Base-by-base conservation (phyloP, 2,329 filamentous ascomycete genomes). In the Sporothrix humicola region DNA sequence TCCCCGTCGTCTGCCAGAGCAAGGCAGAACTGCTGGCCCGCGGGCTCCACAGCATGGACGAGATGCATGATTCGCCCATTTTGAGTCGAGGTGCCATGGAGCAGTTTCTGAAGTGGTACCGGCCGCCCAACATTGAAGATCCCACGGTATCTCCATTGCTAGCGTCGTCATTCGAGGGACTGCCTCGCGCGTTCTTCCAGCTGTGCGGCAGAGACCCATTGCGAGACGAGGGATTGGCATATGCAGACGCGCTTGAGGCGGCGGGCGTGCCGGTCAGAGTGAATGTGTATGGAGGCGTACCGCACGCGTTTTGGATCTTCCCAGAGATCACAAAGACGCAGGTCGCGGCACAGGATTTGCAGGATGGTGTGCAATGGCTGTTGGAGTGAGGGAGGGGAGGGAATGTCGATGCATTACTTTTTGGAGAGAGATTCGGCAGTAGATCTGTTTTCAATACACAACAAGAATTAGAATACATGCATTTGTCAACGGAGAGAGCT, bases 221-320 rank as follows among this genome's bases (percentile, higher is more conserved):
- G n/a, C 37, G 69, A 12, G 69, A 71, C 54, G 69, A 71, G 20
- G 69, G 69, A 2, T 23, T 71, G 54, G 69, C 69, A 2, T 71
- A 71, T n/a, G 69, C 69, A 1, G 69, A 71, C 23, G 69, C 69
- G 10, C n/a, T 71, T 3, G 37, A 42, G 4, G 37, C 12, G 1
- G 54, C 69, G 3, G 54, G 69, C 9, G 54, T 61, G 13, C 69
- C 54, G 2, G 26, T 50, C 0, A 23, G 52, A 3, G 69, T 71
- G 9, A 61, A 61, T 17, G 54, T 71, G 0, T 71, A 71, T 20
- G 17, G 37, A 1, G 69, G 69, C 20, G 15, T 71, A 2, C 69
- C 69, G 54, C 69, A 71, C 15, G 69, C 69, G 2, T 71, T 71
- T 20, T 71, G 69, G 69, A 71, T 71, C 12, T 71, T 71, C 12